Evolutionary conservation across 2,329 filamentous ascomycete species (phyloP).

Genomic region (Monosporascus sp.): DNA sequence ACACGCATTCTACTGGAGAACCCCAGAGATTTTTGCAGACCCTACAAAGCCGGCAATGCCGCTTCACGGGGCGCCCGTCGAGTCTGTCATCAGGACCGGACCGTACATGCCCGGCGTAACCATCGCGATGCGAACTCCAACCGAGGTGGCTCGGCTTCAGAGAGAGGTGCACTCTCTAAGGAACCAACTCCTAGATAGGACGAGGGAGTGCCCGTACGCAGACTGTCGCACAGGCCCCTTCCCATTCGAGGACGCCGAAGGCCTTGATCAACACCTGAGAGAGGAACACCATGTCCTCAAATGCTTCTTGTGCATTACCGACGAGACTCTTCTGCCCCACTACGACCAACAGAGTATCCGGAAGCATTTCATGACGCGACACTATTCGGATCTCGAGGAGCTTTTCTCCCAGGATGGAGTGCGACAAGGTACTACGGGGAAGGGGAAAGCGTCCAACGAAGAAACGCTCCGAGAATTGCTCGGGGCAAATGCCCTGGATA

Average conservation of each 20-base stretch:
- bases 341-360: slow-evolving; percentile 15
- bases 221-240: slow-evolving; percentile 30
- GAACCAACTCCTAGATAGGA: slow-evolving; percentile 28
- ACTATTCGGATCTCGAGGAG: slow-evolving; percentile 11
- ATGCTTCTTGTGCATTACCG: slow-evolving; percentile 21
- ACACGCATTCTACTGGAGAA: slow-evolving; percentile 22
- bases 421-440: neutral
- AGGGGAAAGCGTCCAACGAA: neutral
- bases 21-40: slow-evolving; percentile 24
- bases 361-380: slow-evolving; percentile 15
- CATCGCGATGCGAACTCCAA: slow-evolving; percentile 33
- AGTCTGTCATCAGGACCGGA: slow-evolving; percentile 30
- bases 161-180: slow-evolving; percentile 28
- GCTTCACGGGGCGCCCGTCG: slow-evolving; percentile 27
- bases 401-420: slow-evolving; percentile 2
- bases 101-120: slow-evolving; percentile 30
- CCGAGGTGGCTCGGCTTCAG: slow-evolving; percentile 33
- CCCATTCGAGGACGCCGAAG: slow-evolving; percentile 19
- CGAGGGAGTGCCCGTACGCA: slow-evolving; percentile 31
- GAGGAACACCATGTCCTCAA: slow-evolving; percentile 25
- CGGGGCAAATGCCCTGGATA: neutral
- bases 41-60: slow-evolving; percentile 29
- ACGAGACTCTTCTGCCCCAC: slow-evolving; percentile 26
- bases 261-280: slow-evolving; percentile 30
- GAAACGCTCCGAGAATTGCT: neutral